Percentiles rank a stretch among this genome's conserved stretches.
These are phyloP conservation scores for Pachysandra terminalis DNA, from an alignment of 164 flowering plant species.

Conservation along the genomic window DNA sequence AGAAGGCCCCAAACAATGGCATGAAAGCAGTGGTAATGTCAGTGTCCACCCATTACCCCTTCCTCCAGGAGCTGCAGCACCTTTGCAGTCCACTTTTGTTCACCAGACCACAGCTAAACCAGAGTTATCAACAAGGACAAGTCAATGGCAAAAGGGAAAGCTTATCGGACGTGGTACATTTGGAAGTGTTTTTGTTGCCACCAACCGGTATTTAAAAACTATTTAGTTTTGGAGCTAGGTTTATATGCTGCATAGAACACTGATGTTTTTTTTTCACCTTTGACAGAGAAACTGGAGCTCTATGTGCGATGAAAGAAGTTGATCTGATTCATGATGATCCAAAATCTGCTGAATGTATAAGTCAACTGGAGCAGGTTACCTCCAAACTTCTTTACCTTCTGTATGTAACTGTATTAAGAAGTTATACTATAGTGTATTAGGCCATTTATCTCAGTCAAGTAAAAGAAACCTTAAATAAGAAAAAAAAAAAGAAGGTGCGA, in stretches of 20 bases:
- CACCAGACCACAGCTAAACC: constrained; percentile 34
- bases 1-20: constrained; percentile 3
- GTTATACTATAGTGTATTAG: neutral
- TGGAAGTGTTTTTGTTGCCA: constrained; percentile 89
- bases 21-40: constrained; percentile 3
- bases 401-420: neutral
- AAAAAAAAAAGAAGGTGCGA: no score
- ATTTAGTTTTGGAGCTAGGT: neutral
- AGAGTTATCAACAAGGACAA: constrained; percentile 36
- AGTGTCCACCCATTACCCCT: constrained; percentile 8
- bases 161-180: constrained; percentile 96
- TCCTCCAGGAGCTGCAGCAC: constrained; percentile 13
- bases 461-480: neutral
- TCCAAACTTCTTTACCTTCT: neutral
- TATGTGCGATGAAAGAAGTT: constrained; percentile 99
- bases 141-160: constrained; percentile 87
- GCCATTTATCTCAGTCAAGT: neutral
- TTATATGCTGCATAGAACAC: constrained; percentile 1
- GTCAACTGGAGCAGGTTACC: constrained; percentile 83
- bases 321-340: constrained; percentile 77
- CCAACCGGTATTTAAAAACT: constrained; percentile 48
- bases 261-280: constrained; percentile 10
- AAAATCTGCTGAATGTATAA: constrained; percentile 75
- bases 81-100: constrained; percentile 31
- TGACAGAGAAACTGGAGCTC: constrained; percentile 81